phyloP scores from a whole-genome alignment of 129 eudicot genomes.

The Scalesia atractyloides region DNA sequence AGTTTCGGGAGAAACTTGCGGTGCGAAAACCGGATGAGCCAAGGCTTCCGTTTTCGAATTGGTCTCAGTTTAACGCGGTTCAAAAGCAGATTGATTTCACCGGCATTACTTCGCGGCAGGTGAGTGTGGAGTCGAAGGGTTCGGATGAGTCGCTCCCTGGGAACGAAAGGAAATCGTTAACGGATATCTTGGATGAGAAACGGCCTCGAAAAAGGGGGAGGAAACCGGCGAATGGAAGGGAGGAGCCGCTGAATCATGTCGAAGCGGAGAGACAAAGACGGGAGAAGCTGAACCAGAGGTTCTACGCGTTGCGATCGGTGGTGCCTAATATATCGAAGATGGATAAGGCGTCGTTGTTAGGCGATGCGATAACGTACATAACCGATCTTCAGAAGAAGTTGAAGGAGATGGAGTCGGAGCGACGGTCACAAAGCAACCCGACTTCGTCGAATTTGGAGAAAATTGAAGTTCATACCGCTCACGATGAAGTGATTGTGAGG shows the following conservation, averaged over 20 bases:
- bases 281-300: conserved; percentile 89
- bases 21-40: conserved; percentile 51
- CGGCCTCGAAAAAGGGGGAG: conserved; percentile 83
- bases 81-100: conserved; percentile 70
- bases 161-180: conserved; percentile 33
- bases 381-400: conserved; percentile 85
- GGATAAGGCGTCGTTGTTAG: conserved; percentile 95
- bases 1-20: conserved; percentile 59
- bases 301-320: conserved; percentile 87
- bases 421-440: conserved; percentile 30
- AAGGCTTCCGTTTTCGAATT: conserved; percentile 43
- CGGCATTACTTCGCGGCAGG: conserved; percentile 53
- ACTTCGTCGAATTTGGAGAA: conserved; percentile 18
- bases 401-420: conserved; percentile 65
- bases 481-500: conserved; percentile 60
- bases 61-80: conserved; percentile 50
- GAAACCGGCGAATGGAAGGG: conserved; percentile 91
- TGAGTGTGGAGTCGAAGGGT: conserved; percentile 53
- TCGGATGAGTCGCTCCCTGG: conserved; percentile 60
- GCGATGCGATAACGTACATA: conserved; percentile 92
- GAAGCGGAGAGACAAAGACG: conserved; percentile 90
- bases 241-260: conserved; percentile 89
- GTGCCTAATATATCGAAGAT: conserved; percentile 92
- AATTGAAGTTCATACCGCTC: conserved; percentile 50
- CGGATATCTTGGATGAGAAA: conserved; percentile 44